Evolutionary conservation across 148 eudicot genomes (phyloP).

Genomic region (Dianthus caryophyllus): DNA sequence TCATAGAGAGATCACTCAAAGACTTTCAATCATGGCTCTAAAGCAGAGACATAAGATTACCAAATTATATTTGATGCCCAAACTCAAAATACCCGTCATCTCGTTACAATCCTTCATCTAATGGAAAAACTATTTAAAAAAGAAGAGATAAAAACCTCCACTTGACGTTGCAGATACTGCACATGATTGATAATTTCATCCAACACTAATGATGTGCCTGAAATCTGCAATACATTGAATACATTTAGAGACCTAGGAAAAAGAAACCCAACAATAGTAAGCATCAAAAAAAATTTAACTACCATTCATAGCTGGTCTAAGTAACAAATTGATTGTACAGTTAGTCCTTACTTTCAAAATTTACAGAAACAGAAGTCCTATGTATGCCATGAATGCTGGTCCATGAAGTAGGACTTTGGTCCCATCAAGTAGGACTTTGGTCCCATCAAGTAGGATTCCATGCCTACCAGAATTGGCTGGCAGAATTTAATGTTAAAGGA

Average conservation of each 20-base stretch:
- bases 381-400: conserved; percentile 25
- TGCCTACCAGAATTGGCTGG: conserved; percentile 23
- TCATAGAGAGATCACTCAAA: not conserved
- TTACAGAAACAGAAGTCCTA: conserved; percentile 6
- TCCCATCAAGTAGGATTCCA: conserved; percentile 16
- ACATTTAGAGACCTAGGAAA: conserved; percentile 6
- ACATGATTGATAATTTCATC: conserved; percentile 98
- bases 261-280: not conserved
- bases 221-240: conserved; percentile 50
- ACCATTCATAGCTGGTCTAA: not conserved
- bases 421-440: conserved; percentile 17
- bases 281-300: not conserved
- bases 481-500: conserved; percentile 19
- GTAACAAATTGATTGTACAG: not conserved
- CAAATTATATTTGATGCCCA: not conserved
- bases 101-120: not conserved
- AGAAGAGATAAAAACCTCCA: conserved; percentile 53
- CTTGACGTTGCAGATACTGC: conserved; percentile 91
- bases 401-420: conserved; percentile 18
- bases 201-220: conserved; percentile 90
- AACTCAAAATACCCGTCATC: not conserved
- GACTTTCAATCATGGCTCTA: not conserved
- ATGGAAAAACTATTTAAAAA: not conserved
- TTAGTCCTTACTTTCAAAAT: not conserved
- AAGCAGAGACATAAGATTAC: no score